phyloP scores from a whole-genome alignment of 2,329 filamentous ascomycete species.

The Diaporthe longicolla region DNA sequence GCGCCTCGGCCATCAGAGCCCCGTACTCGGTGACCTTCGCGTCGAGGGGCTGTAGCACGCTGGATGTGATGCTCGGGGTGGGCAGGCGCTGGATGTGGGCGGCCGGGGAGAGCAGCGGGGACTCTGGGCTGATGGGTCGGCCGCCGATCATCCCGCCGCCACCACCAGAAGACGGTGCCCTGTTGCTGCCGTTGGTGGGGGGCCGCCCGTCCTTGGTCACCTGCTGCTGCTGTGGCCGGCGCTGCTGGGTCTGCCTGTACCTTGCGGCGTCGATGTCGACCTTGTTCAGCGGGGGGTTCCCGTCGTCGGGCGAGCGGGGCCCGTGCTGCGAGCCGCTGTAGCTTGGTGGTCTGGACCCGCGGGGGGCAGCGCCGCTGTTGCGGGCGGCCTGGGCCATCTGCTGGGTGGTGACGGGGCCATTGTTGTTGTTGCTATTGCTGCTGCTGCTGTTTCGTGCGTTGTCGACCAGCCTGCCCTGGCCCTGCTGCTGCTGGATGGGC shows the following conservation, averaged over 20 bases:
- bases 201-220: conserved; percentile 25
- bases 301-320: conserved; percentile 39
- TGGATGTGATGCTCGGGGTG: conserved; percentile 59
- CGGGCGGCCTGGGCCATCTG: conserved; percentile 33
- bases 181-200: conserved; percentile 12
- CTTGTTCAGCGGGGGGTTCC: conserved; percentile 39
- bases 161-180: conserved; percentile 12
- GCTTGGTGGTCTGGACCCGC: conserved; percentile 24
- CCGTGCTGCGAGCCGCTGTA: conserved; percentile 27
- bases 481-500: conserved; percentile 40
- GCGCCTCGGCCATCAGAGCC: conserved; percentile 57
- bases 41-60: conserved; percentile 61
- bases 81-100: conserved; percentile 58
- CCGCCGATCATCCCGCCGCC: conserved; percentile 4
- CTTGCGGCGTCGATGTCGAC: conserved; percentile 42
- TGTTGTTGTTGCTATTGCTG: background rate
- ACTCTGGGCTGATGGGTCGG: conserved; percentile 16
- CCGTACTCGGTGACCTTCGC: conserved; percentile 61
- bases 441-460: conserved; percentile 4
- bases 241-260: conserved; percentile 41
- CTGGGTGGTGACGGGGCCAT: conserved; percentile 20
- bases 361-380: background rate
- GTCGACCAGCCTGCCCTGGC: conserved; percentile 28
- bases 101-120: conserved; percentile 37
- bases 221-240: conserved; percentile 1